These are phyloP conservation scores for Pluteus cervinus DNA, from an alignment of 768 basidiomycete species.

Conservation along the genomic window DNA sequence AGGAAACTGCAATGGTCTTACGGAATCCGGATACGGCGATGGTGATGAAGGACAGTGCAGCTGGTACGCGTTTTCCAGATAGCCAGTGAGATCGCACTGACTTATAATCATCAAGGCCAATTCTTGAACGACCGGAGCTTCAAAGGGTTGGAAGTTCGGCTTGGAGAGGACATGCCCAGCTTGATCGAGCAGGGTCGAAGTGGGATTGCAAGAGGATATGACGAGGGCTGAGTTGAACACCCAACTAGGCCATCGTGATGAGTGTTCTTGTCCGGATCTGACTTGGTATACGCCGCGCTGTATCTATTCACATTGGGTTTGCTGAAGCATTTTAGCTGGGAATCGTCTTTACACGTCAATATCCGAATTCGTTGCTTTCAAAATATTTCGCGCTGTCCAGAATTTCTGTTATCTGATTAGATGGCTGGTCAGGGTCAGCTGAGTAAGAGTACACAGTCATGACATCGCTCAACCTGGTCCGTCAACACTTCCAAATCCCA, in stretches of 20 bases:
- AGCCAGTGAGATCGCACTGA: slow-evolving; percentile 1
- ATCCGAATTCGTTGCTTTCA: too few species aligned
- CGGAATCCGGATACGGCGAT: slow-evolving; percentile 62
- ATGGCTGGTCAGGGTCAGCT: too few species aligned
- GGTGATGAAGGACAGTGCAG: slow-evolving; percentile 58
- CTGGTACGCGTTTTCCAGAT: slow-evolving; percentile 37
- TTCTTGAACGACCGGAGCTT: slow-evolving; percentile 74
- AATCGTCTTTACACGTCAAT: too few species aligned
- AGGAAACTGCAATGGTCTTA: slow-evolving; percentile 34
- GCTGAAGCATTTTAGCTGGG: too few species aligned
- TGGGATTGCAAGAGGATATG: slow-evolving; percentile 87
- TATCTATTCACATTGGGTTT: too few species aligned
- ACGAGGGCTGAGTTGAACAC: slow-evolving; percentile 35
- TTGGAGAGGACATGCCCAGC: slow-evolving; percentile 76
- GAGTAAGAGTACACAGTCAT: too few species aligned
- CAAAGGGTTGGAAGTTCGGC: slow-evolving; percentile 71
- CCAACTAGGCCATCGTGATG: not conserved
- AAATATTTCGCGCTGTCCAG: too few species aligned
- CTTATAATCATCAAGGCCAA: slow-evolving; percentile 37
- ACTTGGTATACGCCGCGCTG: too few species aligned
- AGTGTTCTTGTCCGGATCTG: too few species aligned
- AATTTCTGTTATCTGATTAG: too few species aligned
- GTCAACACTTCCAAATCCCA: too few species aligned
- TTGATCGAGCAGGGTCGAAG: slow-evolving; percentile 83
- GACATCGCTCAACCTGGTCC: too few species aligned